Evolutionary conservation across 805 yeast genomes (phyloP), one percentile per base, ranked within the genome.

Genomic region (Sugiyamaella marilandica): DNA sequence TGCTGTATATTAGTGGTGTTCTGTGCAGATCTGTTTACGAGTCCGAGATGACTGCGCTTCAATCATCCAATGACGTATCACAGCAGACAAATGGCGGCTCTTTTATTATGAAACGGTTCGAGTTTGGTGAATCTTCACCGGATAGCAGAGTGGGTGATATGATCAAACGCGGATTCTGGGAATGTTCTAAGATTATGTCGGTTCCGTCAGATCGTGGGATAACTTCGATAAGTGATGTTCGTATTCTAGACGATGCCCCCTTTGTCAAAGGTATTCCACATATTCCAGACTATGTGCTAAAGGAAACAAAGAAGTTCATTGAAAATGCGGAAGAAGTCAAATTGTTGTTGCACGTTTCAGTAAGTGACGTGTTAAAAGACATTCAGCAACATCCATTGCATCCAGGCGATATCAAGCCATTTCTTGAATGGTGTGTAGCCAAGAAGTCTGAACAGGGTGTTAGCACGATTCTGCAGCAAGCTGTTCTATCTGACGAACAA

Each of bases 1-100:
- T 71, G 67, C 63, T 71, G 21, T 67, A 63, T 44, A 64, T 68
- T 65, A 69, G 70, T 4, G 75, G 75, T 1, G 56, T 69, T 2
- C 49, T 72, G 51, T 58, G 67, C 7, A 59, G 75, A 2, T 64
- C 64, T 13, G 65, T 67, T 0, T 72, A 67, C 47, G 74, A 70
- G 35, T 41, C 56, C 26, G 75, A 71, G 56, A 63, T 71, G 53
- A 21, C 48, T 16, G 53, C 52, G 11, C 16, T 55, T 13, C n/a
- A 39, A 21, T 7, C 43, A 26, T 10, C 35, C 18, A 21, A 35
- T 8, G 33, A 46, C 11, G 19, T 11, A n/a, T 19, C 13, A 39
- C 36, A 45, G 21, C 49, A 41, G 13, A 45, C 37, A 11, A 54
- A 57, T 2, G 52, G 53, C 1, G 70, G 70, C 1, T 43, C 53